Evolutionary conservation across 345 rosid species (phyloP), one percentile per base, ranked within the genome.

Genomic region (Mercurialis annua): DNA sequence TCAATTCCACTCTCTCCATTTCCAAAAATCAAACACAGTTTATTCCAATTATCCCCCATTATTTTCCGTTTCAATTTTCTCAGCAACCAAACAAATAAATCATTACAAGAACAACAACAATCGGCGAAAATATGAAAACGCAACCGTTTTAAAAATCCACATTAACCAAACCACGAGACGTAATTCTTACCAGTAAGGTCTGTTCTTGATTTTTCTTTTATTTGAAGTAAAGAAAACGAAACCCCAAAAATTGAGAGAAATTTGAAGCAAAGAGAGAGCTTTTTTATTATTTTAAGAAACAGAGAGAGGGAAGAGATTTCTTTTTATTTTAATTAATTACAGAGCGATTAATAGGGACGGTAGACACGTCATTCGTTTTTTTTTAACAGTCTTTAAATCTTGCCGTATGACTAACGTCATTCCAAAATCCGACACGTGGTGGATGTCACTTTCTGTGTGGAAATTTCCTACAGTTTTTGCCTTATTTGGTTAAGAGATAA

Each of bases 371-470:
- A 68, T 21, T n/a, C 21, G 51, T 59, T 40, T 49, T 29, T n/a
- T 26, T 0, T 20, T 17, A 29, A 21, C 44, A 10, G 54, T n/a
- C 69, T 50, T 63, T 49, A 71, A 76, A 61, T 71, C 75, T 75
- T 76, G 87, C 84, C 93, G 91, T 83, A 76, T 78, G 81, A 78
- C 80, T 62, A 70, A 84, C 86, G 84, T 77, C 76, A 57, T 24
- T 69, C 57, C 46, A 26, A 20, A 24, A 10, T 0, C 1, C 17
- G 80, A 77, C 86, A 71, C 80, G 87, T 78, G 71, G 26, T 70
- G 2, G 0, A 16, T 26, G 78, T 71, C 72, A 18, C 54, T 76
- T 74, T 49, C 57, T 20, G 30, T 33, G 23, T 51, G 21, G 61
- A 50, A 69, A 40, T 29, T 52, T 47, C 50, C 17, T 36, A 20